Evolutionary conservation across 805 yeast species (phyloP).

Genomic region (Nakazawaea anatomiae): DNA sequence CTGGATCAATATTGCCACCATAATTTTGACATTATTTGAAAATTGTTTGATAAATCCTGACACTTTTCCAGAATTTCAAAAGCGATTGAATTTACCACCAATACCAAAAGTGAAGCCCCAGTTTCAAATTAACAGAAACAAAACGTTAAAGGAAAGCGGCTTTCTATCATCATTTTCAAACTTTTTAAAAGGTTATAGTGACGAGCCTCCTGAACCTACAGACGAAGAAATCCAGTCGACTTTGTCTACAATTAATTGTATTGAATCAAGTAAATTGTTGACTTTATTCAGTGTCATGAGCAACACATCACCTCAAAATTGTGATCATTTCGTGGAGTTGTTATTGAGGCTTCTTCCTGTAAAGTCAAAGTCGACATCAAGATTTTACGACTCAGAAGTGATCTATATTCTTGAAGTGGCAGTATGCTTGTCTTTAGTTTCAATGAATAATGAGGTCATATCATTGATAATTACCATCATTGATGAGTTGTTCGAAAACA

Average conservation of each 20-base stretch:
- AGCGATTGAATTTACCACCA: conserved; percentile 41
- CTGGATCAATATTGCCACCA: conserved; percentile 58
- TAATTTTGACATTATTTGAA: conserved; percentile 61
- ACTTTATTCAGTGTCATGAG: conserved; percentile 49
- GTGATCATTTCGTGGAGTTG: conserved; percentile 26
- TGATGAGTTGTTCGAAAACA: conserved; percentile 14
- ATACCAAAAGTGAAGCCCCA: conserved; percentile 64
- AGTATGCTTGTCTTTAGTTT: conserved; percentile 24
- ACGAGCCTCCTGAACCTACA: conserved; percentile 86
- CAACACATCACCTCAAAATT: conserved; percentile 26
- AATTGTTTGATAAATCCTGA: conserved; percentile 67
- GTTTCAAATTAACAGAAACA: conserved; percentile 54
- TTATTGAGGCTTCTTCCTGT: conserved; percentile 29
- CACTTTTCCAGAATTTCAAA: conserved; percentile 60
- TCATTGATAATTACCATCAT: conserved; percentile 15
- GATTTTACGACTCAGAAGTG: conserved; percentile 21
- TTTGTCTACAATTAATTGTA: conserved; percentile 74
- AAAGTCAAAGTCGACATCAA: conserved; percentile 13
- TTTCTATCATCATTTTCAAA: conserved; percentile 89
- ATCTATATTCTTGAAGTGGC: conserved; percentile 25
- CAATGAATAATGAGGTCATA: conserved; percentile 20
- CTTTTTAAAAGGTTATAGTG: conserved; percentile 80
- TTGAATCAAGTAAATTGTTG: conserved; percentile 60
- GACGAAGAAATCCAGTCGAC: conserved; percentile 90
- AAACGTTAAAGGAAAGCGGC: conserved; percentile 67